phyloP scores from a whole-genome alignment of 768 basidiomycete genomes.

The Tricholoma hemisulphureum region DNA sequence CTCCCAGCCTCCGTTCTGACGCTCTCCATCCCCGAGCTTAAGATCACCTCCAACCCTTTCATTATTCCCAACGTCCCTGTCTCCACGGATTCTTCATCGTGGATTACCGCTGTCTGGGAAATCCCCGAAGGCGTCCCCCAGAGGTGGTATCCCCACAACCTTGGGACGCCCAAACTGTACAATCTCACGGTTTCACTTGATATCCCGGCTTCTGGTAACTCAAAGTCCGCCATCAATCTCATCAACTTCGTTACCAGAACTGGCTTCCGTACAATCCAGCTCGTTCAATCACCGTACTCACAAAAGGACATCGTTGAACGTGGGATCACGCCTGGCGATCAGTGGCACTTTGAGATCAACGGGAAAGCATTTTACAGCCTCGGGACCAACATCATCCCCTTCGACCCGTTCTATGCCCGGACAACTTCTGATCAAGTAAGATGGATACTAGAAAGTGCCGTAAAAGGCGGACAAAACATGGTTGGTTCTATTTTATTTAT shows the following conservation, averaged over 20 bases:
- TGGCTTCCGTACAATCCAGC: conserved; percentile 59
- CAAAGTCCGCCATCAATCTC: conserved; percentile 7
- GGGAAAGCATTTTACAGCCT: conserved; percentile 54
- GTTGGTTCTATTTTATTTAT: conserved; percentile 34
- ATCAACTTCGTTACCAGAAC: conserved; percentile 45
- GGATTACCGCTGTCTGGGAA: conserved; percentile 43
- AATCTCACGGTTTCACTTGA: conserved; percentile 45
- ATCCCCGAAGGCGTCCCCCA: conserved; percentile 45
- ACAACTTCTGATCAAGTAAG: conserved; percentile 47
- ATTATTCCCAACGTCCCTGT: conserved; percentile 19
- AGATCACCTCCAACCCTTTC: conserved; percentile 37
- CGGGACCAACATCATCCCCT: conserved; percentile 60
- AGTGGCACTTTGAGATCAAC: conserved; percentile 61
- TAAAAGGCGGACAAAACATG: conserved; percentile 58
- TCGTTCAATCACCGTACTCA: conserved; percentile 48
- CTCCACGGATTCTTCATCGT: conserved; percentile 31
- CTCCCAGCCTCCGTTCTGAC: conserved; percentile 36
- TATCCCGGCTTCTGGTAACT: conserved; percentile 15
- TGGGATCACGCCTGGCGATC: conserved; percentile 57
- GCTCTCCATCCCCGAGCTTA: conserved; percentile 48
- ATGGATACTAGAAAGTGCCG: conserved; percentile 57
- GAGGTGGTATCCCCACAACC: conserved; percentile 56
- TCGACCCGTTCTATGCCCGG: conserved; percentile 58
- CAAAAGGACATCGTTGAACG: conserved; percentile 41
- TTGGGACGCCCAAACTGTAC: conserved; percentile 57